Conservation (phyloP, 2,329 filamentous ascomycete genomes). For the Colletotrichum coccodes region DNA sequence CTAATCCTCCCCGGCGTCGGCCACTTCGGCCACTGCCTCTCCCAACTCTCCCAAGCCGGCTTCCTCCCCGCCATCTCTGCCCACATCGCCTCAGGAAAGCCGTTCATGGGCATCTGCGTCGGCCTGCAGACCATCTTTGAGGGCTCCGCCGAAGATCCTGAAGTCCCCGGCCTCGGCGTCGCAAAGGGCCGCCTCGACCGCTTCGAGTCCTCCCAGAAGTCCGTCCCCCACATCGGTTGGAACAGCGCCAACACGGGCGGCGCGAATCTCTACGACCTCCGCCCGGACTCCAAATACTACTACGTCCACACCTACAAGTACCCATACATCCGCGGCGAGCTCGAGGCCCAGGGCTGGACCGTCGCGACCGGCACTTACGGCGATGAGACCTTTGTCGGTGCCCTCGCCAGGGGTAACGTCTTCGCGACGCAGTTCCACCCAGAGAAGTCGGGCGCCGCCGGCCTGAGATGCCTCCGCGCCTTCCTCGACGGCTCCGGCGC, state of each 20-base stretch:
- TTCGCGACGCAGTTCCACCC: constrained; percentile 97
- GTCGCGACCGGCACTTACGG: constrained; percentile 94
- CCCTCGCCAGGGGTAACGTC: constrained; percentile 85
- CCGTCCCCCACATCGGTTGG: constrained; percentile 99
- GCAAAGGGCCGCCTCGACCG: constrained; percentile 77
- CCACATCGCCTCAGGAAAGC: constrained; percentile 91
- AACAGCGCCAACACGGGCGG: constrained; percentile 81
- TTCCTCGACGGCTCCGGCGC: constrained; percentile 81
- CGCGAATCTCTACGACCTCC: constrained; percentile 77
- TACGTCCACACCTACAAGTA: constrained; percentile 97
- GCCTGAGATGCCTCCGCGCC: constrained; percentile 83
- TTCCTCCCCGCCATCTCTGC: constrained; percentile 84
- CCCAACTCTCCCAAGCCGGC: constrained; percentile 82
- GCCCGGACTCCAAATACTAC: constrained; percentile 92
- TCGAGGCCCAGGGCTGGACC: constrained; percentile 87
- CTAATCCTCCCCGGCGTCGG: constrained; percentile 96
- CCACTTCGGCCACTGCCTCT: constrained; percentile 96
- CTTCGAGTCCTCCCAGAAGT: constrained; percentile 82
- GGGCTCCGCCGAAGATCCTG: constrained; percentile 81
- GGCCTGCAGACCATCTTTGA: constrained; percentile 91
- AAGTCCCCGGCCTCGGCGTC: constrained; percentile 78
- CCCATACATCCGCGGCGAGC: constrained; percentile 76
- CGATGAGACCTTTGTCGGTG: constrained; percentile 89
- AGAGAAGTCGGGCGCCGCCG: constrained; percentile 94
- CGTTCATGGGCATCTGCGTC: constrained; percentile 98